A percentile compares a stretch with the other conserved stretches of the same genome.
Conservation (phyloP, 2,329 filamentous ascomycete genomes). For the Thielaviopsis euricoi region DNA sequence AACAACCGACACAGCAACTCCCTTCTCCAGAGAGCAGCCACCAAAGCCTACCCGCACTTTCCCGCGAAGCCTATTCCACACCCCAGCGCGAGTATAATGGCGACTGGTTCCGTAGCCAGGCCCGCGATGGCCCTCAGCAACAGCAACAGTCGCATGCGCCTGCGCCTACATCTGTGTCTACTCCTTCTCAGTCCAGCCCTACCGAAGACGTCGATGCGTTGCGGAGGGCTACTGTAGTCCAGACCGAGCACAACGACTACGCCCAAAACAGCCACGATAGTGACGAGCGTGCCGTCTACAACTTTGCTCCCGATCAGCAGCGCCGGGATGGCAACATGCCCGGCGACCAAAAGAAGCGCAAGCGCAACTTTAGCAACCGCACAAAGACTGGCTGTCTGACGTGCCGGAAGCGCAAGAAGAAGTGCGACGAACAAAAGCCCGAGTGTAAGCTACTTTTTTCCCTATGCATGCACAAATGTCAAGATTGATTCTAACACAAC, state of each 20-base stretch:
- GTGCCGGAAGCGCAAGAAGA: constrained; percentile 86
- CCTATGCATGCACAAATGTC: no score
- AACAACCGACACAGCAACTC: constrained; percentile 14
- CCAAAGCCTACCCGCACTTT: constrained; percentile 4
- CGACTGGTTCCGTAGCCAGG: constrained; percentile 34
- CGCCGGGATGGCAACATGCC: constrained; percentile 33
- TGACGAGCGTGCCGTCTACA: constrained; percentile 15
- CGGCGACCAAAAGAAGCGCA: constrained; percentile 51
- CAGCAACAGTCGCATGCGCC: neutral
- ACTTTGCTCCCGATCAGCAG: constrained; percentile 29
- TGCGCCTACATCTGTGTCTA: constrained; percentile 16
- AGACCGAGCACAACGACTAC: constrained; percentile 30
- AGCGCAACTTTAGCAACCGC: constrained; percentile 78
- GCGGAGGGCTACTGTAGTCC: constrained; percentile 28
- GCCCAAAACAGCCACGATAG: constrained; percentile 5
- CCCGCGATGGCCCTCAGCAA: constrained; percentile 32
- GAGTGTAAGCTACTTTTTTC: constrained; percentile 55
- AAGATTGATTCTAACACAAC: neutral
- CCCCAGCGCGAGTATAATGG: constrained; percentile 26
- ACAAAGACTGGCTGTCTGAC: constrained; percentile 95
- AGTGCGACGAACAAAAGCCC: constrained; percentile 88
- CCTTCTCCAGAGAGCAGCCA: constrained; percentile 1
- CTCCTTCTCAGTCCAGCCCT: constrained; percentile 27
- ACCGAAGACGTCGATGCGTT: constrained; percentile 33
- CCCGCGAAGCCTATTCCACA: constrained; percentile 25